These are phyloP conservation scores for Rhizodiscina lignyota DNA, from an alignment of 495 filamentous ascomycete genomes.

Conservation along the genomic window DNA sequence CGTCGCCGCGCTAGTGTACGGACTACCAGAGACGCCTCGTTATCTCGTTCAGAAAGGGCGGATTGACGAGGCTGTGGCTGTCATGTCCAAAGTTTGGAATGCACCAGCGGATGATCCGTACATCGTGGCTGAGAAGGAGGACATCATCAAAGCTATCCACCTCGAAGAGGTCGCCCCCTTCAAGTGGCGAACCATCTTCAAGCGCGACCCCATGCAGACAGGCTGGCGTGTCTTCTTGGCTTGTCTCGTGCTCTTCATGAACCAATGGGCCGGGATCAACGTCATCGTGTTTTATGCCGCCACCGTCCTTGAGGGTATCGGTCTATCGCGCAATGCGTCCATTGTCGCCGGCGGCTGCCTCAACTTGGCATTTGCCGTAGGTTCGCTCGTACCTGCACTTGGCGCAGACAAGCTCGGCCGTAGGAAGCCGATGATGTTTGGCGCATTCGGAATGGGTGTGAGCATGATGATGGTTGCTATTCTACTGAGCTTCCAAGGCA, in stretches of 20 bases:
- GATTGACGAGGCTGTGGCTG: neutral
- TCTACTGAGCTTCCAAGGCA: too few species aligned
- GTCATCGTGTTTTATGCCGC: constrained; percentile 38
- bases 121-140: too few species aligned
- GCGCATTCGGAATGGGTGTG: constrained; percentile 27
- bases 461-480: constrained; percentile 21
- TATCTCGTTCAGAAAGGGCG: neutral
- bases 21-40: neutral
- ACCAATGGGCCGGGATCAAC: constrained; percentile 27
- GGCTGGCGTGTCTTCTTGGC: neutral
- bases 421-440: constrained; percentile 31
- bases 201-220: too few species aligned
- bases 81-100: too few species aligned
- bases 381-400: constrained; percentile 24
- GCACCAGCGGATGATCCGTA: too few species aligned
- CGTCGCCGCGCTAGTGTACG: neutral
- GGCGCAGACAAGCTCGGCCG: constrained; percentile 36
- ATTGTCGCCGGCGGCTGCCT: too few species aligned
- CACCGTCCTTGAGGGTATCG: constrained; percentile 35
- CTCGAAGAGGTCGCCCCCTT: too few species aligned
- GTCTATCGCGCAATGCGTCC: too few species aligned
- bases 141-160: too few species aligned
- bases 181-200: too few species aligned
- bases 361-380: too few species aligned
- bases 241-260: constrained; percentile 3